These are phyloP conservation scores for Fusarium sp. DNA, from an alignment of 2,329 filamentous ascomycete genomes.

Conservation along the genomic window DNA sequence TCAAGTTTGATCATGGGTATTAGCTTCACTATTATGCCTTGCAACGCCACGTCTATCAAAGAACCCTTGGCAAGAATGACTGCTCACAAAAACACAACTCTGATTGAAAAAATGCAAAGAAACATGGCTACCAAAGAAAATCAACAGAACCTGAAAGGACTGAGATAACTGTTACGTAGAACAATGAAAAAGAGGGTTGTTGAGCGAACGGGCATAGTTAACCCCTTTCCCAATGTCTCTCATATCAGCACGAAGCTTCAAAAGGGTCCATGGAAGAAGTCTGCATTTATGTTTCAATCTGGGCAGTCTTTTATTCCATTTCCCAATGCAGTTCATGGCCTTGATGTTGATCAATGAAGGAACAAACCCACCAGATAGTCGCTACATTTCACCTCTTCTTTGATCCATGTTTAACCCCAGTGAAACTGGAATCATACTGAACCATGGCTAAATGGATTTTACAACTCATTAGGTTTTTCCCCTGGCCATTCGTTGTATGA, in stretches of 20 bases:
- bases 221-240: no score
- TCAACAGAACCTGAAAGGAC: background rate
- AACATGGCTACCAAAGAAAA: background rate
- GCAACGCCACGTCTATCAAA: background rate
- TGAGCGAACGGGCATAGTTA: background rate
- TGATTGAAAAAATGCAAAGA: background rate
- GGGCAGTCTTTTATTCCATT: no score
- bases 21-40: background rate
- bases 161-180: background rate
- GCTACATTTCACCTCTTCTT: background rate
- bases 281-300: no score
- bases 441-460: background rate
- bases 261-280: no score
- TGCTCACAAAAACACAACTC: background rate
- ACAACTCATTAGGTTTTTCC: background rate
- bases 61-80: background rate
- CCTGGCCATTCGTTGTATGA: background rate
- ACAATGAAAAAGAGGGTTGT: background rate
- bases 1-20: background rate
- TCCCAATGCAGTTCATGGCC: no score
- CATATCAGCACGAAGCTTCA: no score
- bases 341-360: no score
- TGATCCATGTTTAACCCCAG: background rate
- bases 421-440: background rate
- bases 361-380: no score